These are phyloP conservation scores for Funneliformis caledonium DNA, from an alignment of 371 early-diverging fungal genomes.

Conservation along the genomic window DNA sequence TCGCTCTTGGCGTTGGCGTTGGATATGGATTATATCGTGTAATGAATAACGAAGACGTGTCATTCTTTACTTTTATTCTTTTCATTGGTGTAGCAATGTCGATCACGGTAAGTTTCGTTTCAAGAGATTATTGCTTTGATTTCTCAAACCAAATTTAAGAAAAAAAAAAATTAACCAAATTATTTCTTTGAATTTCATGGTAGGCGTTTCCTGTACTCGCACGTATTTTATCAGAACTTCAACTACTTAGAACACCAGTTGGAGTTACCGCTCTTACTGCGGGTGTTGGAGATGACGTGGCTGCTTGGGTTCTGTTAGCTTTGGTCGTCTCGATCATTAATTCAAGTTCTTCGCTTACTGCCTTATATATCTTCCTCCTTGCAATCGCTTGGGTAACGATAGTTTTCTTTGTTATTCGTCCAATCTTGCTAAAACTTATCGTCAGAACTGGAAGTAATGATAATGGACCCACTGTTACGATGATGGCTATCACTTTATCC, in stretches of 20 bases:
- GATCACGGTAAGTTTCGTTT: slow-evolving; percentile 67
- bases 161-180: no score
- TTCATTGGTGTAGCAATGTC: slow-evolving; percentile 91
- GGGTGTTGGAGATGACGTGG: slow-evolving; percentile 87
- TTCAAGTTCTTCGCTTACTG: slow-evolving; percentile 62
- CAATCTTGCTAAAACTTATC: slow-evolving; percentile 56
- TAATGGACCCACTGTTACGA: slow-evolving; percentile 65
- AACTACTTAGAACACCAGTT: slow-evolving; percentile 79
- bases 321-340: slow-evolving; percentile 80
- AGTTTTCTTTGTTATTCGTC: slow-evolving; percentile 63
- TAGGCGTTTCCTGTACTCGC: slow-evolving; percentile 92
- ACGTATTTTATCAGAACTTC: slow-evolving; percentile 87
- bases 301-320: slow-evolving; percentile 85
- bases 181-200: not conserved
- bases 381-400: slow-evolving; percentile 65
- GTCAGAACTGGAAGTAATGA: slow-evolving; percentile 52
- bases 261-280: slow-evolving; percentile 85
- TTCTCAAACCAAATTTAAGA: no score
- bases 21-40: slow-evolving; percentile 61
- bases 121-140: not conserved
- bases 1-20: slow-evolving; percentile 73
- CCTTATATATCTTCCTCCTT: slow-evolving; percentile 73
- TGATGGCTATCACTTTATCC: slow-evolving; percentile 70
- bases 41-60: slow-evolving; percentile 43
- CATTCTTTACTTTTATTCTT: slow-evolving; percentile 73